A percentile compares a stretch with the other conserved stretches of the same genome.
Conservation (phyloP, 768 basidiomycete species). For the Lactarius akahatsu region DNA sequence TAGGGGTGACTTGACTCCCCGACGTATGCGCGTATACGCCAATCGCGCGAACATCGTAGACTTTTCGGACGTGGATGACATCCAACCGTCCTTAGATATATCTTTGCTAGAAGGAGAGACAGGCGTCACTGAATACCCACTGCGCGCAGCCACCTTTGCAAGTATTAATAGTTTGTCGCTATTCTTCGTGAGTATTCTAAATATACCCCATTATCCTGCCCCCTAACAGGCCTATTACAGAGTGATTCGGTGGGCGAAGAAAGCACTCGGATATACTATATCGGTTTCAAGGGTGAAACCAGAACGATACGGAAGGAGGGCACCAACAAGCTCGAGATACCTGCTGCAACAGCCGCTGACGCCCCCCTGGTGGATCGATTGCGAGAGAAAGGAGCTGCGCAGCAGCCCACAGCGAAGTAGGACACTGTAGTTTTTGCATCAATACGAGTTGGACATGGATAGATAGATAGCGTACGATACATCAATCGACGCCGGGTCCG, state of each 20-base stretch:
- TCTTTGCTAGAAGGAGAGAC: conserved; percentile 69
- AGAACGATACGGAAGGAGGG: conserved; percentile 54
- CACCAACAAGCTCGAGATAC: conserved; percentile 66
- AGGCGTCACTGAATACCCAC: conserved; percentile 70
- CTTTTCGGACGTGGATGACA: conserved; percentile 68
- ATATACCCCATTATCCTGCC: conserved; percentile 9
- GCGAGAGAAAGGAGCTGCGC: conserved; percentile 53
- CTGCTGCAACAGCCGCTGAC: conserved; percentile 79
- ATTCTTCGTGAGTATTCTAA: conserved; percentile 64
- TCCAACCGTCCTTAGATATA: conserved; percentile 69
- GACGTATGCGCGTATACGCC: conserved; percentile 71
- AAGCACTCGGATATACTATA: conserved; percentile 64
- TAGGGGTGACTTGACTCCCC: conserved; percentile 74
- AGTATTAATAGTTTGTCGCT: conserved; percentile 72
- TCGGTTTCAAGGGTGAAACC: conserved; percentile 81
- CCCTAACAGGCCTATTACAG: conserved; percentile 38
- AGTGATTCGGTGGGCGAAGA: conserved; percentile 68
- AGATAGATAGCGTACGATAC: not conserved
- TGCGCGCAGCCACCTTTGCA: conserved; percentile 72
- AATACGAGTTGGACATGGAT: not conserved
- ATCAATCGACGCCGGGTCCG: conserved; percentile 1
- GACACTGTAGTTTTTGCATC: not conserved
- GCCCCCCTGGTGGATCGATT: conserved; percentile 62
- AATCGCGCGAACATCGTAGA: conserved; percentile 76
- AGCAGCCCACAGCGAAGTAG: conserved; percentile 62